Evolutionary conservation across 345 rosid species (phyloP).

Genomic region (Euphorbia peplus): DNA sequence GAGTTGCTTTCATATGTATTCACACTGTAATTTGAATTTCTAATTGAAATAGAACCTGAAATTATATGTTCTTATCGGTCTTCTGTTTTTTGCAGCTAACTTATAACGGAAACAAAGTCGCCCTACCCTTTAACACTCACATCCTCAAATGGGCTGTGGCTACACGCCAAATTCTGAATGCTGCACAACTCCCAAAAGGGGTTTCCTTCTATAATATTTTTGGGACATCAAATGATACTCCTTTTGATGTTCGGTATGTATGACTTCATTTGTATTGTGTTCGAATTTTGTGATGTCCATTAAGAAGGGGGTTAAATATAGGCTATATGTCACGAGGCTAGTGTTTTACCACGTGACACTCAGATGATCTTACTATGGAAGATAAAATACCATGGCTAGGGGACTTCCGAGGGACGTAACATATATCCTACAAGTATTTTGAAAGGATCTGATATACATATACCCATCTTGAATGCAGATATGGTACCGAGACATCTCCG

Average conservation of each 20-base stretch:
- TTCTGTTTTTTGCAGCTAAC: constrained; percentile 43
- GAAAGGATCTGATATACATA: constrained; percentile 9
- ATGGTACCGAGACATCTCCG: constrained; percentile 74
- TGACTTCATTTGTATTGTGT: background rate
- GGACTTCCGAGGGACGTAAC: no score
- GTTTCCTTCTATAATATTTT: constrained; percentile 72
- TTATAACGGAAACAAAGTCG: constrained; percentile 55
- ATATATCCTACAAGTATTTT: background rate
- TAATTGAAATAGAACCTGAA: background rate
- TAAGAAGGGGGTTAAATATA: background rate
- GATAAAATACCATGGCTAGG: no score
- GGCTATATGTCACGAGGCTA: no score
- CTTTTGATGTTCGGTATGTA: constrained; percentile 78
- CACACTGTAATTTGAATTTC: no score
- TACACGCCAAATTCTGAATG: constrained; percentile 59
- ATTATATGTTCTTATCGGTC: constrained; percentile 9
- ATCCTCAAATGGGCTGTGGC: constrained; percentile 68
- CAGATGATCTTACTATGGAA: no score
- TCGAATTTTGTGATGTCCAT: background rate
- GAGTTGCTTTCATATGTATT: background rate
- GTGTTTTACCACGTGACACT: no score
- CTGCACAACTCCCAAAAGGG: constrained; percentile 61
- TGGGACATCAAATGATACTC: constrained; percentile 75
- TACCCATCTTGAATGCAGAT: constrained; percentile 44
- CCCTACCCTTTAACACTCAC: constrained; percentile 68